Evolutionary conservation across 23 red algal genomes (phyloP).

Genomic region (Cyanidium caldarium): DNA sequence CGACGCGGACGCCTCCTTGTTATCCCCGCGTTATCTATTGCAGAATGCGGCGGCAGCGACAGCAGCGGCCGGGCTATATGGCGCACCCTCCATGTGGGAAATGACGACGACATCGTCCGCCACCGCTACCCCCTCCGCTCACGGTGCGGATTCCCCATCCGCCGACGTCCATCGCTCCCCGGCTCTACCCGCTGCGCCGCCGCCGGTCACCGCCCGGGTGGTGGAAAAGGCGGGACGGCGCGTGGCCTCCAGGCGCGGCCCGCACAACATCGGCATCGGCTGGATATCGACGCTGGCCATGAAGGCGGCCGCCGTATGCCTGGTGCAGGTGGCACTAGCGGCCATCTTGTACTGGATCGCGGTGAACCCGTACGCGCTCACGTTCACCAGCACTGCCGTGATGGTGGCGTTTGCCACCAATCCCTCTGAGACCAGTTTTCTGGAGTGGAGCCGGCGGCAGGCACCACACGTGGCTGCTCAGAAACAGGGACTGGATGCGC

Average conservation of each 20-base stretch:
- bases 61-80: background rate
- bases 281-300: background rate
- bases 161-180: no score
- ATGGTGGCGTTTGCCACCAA: background rate
- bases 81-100: background rate
- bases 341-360: background rate
- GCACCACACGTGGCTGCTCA: background rate
- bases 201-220: background rate
- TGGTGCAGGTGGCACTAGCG: background rate
- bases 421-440: background rate
- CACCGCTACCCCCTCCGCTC: background rate
- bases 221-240: background rate
- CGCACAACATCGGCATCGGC: background rate
- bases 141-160: no score
- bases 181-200: background rate
- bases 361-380: background rate
- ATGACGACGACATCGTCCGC: background rate
- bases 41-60: background rate
- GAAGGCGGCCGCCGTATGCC: background rate
- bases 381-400: background rate
- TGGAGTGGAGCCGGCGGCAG: background rate
- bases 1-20: background rate
- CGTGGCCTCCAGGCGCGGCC: background rate
- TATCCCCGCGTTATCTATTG: background rate
- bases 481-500: slow-evolving; percentile 26